These are phyloP conservation scores for Colletotrichum sp. DNA, from an alignment of 2,329 filamentous ascomycete species.

Conservation along the genomic window DNA sequence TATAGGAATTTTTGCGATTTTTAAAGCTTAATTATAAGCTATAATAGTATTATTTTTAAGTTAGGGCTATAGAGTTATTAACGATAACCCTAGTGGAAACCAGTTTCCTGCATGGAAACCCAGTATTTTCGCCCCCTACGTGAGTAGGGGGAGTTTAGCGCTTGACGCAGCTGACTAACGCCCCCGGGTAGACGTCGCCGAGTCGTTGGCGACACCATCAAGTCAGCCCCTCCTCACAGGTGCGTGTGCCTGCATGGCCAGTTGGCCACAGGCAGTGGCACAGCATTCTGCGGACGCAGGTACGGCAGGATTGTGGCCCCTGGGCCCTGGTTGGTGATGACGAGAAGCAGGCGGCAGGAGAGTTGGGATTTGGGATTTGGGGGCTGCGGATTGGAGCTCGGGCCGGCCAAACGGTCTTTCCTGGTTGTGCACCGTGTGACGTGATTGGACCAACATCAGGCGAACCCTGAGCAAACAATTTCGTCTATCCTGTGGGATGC, in stretches of 20 bases:
- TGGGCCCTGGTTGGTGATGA: neutral
- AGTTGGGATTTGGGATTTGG: slow-evolving; percentile 1
- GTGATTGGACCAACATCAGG: slow-evolving; percentile 4
- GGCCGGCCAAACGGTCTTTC: neutral
- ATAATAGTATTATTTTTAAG: too few species aligned
- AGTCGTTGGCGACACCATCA: neutral
- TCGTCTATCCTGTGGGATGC: slow-evolving; percentile 8
- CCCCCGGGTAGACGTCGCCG: neutral
- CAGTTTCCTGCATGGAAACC: too few species aligned
- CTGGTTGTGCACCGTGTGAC: neutral
- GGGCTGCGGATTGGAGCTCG: slow-evolving; percentile 5
- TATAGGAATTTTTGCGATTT: too few species aligned
- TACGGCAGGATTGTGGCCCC: neutral
- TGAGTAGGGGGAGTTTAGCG: too few species aligned
- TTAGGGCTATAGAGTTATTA: too few species aligned
- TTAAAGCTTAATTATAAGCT: too few species aligned
- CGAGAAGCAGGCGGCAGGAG: neutral
- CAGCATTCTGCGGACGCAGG: neutral
- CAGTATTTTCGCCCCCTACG: too few species aligned
- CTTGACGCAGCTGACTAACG: too few species aligned
- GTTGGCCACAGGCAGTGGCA: neutral
- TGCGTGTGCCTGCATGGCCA: neutral
- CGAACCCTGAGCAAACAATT: slow-evolving; percentile 19
- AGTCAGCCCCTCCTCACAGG: neutral
- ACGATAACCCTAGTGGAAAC: too few species aligned